phyloP scores from a whole-genome alignment of 2,329 filamentous ascomycete genomes.

The Calonectria hawksworthii region DNA sequence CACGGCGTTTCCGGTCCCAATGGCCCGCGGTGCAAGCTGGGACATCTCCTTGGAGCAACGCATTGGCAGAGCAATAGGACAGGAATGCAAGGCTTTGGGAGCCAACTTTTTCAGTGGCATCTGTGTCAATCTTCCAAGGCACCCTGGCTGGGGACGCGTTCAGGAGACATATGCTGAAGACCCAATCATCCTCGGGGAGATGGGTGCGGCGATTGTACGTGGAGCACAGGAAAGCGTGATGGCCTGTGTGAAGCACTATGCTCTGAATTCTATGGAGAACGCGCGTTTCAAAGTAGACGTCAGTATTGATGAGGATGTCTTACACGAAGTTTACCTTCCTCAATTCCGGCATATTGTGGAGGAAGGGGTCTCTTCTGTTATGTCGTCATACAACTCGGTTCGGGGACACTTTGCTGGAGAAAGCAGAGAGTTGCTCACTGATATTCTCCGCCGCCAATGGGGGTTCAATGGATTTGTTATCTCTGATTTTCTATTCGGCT shows the following conservation, averaged over 20 bases:
- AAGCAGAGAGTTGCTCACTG: constrained; percentile 30
- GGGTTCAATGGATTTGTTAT: constrained; percentile 36
- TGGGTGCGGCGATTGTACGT: constrained; percentile 30
- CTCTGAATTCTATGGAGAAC: constrained; percentile 44
- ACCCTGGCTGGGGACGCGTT: constrained; percentile 42
- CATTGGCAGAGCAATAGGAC: constrained; percentile 38
- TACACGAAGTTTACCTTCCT: constrained; percentile 40
- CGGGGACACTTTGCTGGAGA: constrained; percentile 36
- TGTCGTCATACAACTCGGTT: constrained; percentile 40
- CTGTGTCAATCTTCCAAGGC: constrained; percentile 41
- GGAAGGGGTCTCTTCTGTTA: constrained; percentile 31
- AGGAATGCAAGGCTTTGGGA: constrained; percentile 32
- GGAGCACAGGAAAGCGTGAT: constrained; percentile 38
- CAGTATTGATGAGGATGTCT: constrained; percentile 29
- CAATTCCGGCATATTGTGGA: constrained; percentile 36
- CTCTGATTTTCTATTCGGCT: constrained; percentile 38
- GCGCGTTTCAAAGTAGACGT: constrained; percentile 41
- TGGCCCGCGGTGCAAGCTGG: constrained; percentile 41
- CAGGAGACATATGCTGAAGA: constrained; percentile 44
- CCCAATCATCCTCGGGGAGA: constrained; percentile 35
- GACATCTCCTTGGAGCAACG: constrained; percentile 34
- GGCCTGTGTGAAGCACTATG: constrained; percentile 42
- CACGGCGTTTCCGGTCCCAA: constrained; percentile 36
- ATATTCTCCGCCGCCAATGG: constrained; percentile 36
- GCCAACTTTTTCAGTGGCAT: constrained; percentile 40